Conservation (phyloP, 192 early-diverging fungal species). For the Gorgonomyces haynaldii region DNA sequence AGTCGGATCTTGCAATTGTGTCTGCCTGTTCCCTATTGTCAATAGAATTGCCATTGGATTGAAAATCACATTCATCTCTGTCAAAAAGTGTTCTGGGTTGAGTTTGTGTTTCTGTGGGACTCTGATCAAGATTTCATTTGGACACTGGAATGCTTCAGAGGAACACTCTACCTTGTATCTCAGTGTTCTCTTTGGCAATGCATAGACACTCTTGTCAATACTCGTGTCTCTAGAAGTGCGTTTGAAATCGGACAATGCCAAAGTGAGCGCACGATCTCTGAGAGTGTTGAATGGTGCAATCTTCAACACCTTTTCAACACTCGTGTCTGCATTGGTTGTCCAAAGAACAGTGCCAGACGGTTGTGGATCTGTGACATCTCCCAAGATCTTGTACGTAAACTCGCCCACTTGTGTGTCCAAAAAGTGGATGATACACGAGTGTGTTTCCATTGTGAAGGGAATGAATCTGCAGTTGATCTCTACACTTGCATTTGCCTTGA, state of each 20-base stretch:
- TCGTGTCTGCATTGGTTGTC: constrained; percentile 23
- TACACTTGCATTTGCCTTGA: constrained; percentile 15
- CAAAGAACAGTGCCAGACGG: constrained; percentile 22
- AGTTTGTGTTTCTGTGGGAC: constrained; percentile 19
- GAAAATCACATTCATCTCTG: constrained; percentile 34
- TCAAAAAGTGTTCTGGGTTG: constrained; percentile 25
- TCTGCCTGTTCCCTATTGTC: constrained; percentile 31
- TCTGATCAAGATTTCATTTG: constrained; percentile 28
- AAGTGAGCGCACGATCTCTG: constrained; percentile 30
- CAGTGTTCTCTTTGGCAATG: constrained; percentile 22
- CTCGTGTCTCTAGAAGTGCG: constrained; percentile 3
- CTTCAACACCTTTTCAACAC: constrained; percentile 33
- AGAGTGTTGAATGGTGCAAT: constrained; percentile 22
- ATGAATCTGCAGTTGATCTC: constrained; percentile 23
- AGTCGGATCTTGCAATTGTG: constrained; percentile 33
- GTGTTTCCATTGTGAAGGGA: constrained; percentile 31
- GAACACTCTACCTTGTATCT: constrained; percentile 39
- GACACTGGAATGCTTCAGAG: constrained; percentile 30
- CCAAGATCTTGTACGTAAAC: constrained; percentile 36
- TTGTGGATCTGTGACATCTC: constrained; percentile 15
- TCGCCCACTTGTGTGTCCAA: constrained; percentile 32
- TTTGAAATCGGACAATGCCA: not conserved
- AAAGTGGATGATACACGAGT: constrained; percentile 32
- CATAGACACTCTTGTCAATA: constrained; percentile 9
- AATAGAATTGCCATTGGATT: constrained; percentile 20